Conservation (phyloP, 768 basidiomycete species). For the Auricularia auricula-judae region DNA sequence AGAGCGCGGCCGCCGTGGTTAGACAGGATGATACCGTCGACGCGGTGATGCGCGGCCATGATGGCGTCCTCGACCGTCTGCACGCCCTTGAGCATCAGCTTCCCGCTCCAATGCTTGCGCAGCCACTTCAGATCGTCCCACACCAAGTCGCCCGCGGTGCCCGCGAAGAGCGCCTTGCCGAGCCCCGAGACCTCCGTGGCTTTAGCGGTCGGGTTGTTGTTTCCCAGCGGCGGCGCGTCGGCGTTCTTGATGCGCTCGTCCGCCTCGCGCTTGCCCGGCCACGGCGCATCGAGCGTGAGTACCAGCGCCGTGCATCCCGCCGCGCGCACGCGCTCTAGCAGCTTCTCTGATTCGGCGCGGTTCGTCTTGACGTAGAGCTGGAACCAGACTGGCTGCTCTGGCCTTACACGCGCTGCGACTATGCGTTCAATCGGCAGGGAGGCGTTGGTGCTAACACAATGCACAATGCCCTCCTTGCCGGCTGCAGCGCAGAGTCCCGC, state of each 20-base stretch:
- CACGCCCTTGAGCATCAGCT: conserved; percentile 35
- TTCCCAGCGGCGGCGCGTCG: conserved; percentile 3
- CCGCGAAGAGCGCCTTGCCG: conserved; percentile 7
- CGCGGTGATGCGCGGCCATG: conserved; percentile 71
- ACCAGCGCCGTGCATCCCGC: conserved; percentile 83
- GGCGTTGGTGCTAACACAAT: conserved; percentile 48
- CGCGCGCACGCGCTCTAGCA: conserved; percentile 57
- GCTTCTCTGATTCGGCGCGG: conserved; percentile 51
- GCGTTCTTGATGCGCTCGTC: conserved; percentile 31
- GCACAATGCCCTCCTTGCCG: conserved; percentile 31
- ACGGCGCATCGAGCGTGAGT: conserved; percentile 84
- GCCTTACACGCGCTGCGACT: conserved; percentile 34
- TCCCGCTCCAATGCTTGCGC: conserved; percentile 26
- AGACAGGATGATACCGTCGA: conserved; percentile 78
- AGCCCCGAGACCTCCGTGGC: conserved; percentile 3
- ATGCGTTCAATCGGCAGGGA: conserved; percentile 53
- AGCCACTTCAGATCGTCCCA: conserved; percentile 53
- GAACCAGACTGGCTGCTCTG: conserved; percentile 60
- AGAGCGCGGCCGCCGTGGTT: conserved; percentile 72
- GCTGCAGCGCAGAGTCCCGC: conserved; percentile 33
- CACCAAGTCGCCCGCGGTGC: conserved; percentile 54
- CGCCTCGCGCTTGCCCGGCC: conserved; percentile 67
- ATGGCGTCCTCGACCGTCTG: conserved; percentile 62
- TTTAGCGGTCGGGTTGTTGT: conserved; percentile 11
- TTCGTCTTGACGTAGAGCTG: conserved; percentile 79